phyloP scores from a whole-genome alignment of 2,329 filamentous ascomycete species.

The Neopestalotiopsis rosae region DNA sequence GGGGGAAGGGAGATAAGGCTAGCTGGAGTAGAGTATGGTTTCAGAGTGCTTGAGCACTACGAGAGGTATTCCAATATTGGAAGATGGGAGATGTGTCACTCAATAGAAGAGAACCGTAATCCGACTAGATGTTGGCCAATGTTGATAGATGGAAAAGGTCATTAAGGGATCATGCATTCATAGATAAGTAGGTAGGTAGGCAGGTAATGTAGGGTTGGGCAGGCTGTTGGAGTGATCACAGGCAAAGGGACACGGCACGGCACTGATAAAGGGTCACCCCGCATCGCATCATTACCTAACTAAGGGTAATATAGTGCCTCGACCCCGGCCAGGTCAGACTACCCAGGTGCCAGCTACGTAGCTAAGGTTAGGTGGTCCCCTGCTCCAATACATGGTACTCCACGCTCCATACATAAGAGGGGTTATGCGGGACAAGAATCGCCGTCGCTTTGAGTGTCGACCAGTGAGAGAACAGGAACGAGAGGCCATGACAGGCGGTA shows the following conservation, averaged over 20 bases:
- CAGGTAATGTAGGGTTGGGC: background rate
- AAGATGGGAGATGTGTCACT: background rate
- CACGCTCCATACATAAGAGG: no score
- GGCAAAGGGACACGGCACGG: background rate
- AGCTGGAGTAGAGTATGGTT: background rate
- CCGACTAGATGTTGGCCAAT: no score
- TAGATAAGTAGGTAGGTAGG: background rate
- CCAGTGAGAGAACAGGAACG: no score
- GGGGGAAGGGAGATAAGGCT: background rate
- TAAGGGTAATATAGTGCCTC: background rate
- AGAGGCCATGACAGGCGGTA: no score
- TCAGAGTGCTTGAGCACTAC: background rate
- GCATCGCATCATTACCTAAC: background rate
- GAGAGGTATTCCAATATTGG: background rate
- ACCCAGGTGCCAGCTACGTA: background rate
- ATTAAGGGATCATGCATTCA: conserved; percentile 1
- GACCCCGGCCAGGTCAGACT: background rate
- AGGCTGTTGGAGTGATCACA: background rate
- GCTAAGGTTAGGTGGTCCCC: background rate
- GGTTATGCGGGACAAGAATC: no score
- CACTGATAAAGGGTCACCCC: conserved; percentile 10
- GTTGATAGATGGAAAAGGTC: no score
- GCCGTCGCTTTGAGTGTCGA: background rate
- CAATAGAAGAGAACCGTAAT: background rate
- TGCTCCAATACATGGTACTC: background rate